These are phyloP conservation scores for Glycine soja DNA, from an alignment of 306 rosid genomes.

Conservation along the genomic window DNA sequence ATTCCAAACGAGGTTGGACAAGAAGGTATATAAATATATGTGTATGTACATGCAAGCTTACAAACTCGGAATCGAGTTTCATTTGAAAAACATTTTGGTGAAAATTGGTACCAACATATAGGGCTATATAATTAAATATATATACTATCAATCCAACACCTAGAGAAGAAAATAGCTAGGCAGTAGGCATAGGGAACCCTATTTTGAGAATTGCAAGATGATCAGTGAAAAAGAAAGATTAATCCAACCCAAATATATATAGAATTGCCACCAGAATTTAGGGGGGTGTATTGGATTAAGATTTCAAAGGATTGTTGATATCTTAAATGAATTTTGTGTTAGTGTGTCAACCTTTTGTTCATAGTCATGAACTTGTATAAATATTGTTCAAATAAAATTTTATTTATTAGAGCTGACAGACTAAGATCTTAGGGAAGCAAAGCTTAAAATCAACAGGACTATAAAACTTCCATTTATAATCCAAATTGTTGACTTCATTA, in stretches of 20 bases:
- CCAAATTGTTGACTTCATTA: too few relatives aligned
- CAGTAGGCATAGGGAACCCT: slow-evolving; percentile 33
- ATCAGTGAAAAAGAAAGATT: background rate
- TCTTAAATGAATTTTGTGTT: too few relatives aligned
- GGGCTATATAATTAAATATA: background rate
- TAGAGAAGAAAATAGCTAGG: background rate
- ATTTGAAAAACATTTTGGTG: background rate
- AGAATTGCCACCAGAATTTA: too few relatives aligned
- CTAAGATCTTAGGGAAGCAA: too few relatives aligned
- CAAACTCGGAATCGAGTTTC: slow-evolving; percentile 4
- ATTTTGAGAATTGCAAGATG: background rate
- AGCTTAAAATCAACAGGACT: too few relatives aligned
- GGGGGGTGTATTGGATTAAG: too few relatives aligned
- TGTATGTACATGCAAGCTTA: slow-evolving; percentile 30
- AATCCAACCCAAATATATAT: background rate
- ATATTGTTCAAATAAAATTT: too few relatives aligned
- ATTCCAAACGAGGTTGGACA: background rate
- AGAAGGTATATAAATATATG: background rate
- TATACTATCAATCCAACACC: background rate
- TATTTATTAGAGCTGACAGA: too few relatives aligned
- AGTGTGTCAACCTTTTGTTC: too few relatives aligned
- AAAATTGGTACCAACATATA: slow-evolving; percentile 1
- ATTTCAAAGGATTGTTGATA: too few relatives aligned
- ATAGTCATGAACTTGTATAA: too few relatives aligned
- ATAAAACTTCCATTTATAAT: too few relatives aligned